Conservation (phyloP, 768 basidiomycete genomes). For the Naganishia vishniacii region DNA sequence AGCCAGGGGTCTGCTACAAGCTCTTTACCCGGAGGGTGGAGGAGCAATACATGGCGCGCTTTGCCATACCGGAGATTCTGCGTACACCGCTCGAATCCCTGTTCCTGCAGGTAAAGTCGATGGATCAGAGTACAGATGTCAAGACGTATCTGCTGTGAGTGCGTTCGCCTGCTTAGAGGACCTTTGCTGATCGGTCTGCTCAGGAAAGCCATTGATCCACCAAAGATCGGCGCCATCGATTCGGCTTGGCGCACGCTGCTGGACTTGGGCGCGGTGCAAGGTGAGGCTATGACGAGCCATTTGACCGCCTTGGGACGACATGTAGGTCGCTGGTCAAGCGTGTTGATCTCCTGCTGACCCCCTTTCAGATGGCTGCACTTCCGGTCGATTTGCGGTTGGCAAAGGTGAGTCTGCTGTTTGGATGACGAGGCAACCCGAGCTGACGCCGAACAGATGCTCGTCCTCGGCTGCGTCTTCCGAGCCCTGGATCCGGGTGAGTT, state of each 20-base stretch:
- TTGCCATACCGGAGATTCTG: constrained; percentile 80
- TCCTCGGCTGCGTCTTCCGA: constrained; percentile 74
- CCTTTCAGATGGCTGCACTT: constrained; percentile 60
- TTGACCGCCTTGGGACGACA: constrained; percentile 78
- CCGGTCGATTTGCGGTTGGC: constrained; percentile 81
- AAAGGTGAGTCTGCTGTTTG: constrained; percentile 51
- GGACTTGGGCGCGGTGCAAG: constrained; percentile 72
- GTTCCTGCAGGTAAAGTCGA: constrained; percentile 73
- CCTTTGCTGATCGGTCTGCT: not conserved
- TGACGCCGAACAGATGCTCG: constrained; percentile 63
- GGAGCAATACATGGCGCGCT: constrained; percentile 59
- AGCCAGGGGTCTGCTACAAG: constrained; percentile 65
- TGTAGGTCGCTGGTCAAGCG: constrained; percentile 51
- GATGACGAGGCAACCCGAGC: not conserved
- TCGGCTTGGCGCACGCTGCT: constrained; percentile 66
- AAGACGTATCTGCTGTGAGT: constrained; percentile 53
- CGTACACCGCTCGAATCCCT: constrained; percentile 79
- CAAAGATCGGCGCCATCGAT: constrained; percentile 67
- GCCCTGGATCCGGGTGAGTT: constrained; percentile 61
- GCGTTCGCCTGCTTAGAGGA: not conserved
- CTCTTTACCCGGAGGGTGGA: constrained; percentile 73
- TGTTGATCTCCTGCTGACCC: constrained; percentile 15
- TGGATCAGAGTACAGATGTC: constrained; percentile 70
- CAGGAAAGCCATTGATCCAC: constrained; percentile 74
- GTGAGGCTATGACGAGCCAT: constrained; percentile 50